Evolutionary conservation across 225 moss, liverwort and hornwort species (phyloP).

Genomic region (Bryoerythrophyllum caledonicum): DNA sequence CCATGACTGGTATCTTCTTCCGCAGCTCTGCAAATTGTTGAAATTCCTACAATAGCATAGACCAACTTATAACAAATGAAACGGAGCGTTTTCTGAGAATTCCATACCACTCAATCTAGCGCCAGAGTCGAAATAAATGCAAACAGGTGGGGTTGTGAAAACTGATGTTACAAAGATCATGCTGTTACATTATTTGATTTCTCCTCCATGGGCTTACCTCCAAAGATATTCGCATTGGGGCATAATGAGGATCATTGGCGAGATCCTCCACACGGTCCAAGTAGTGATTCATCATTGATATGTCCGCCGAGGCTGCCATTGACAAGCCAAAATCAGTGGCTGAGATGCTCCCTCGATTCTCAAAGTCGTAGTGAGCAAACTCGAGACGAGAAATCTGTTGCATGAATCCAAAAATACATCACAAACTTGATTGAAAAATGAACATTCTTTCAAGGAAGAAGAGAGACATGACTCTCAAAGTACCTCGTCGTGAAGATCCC

Average conservation of each 20-base stretch:
- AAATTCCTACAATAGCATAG: slow-evolving; percentile 54
- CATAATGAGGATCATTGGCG: slow-evolving; percentile 38
- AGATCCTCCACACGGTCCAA: slow-evolving; percentile 54
- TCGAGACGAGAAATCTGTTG: slow-evolving; percentile 67
- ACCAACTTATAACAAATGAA: not conserved
- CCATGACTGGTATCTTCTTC: slow-evolving; percentile 57
- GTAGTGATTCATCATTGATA: slow-evolving; percentile 48
- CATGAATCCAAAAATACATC: slow-evolving; percentile 17
- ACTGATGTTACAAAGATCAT: not conserved
- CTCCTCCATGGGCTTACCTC: slow-evolving; percentile 41
- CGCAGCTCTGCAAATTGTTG: slow-evolving; percentile 65
- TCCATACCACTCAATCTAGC: slow-evolving; percentile 4
- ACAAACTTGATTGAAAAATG: not conserved
- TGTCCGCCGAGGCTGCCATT: slow-evolving; percentile 71
- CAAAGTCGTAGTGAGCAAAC: slow-evolving; percentile 72
- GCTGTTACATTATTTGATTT: not conserved
- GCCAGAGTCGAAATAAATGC: not conserved
- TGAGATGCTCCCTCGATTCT: slow-evolving; percentile 59
- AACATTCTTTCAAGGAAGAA: slow-evolving; percentile 11
- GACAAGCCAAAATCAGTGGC: slow-evolving; percentile 73
- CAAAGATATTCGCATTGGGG: slow-evolving; percentile 44
- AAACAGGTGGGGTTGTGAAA: not conserved
- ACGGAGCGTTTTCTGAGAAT: not conserved
- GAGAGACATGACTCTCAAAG: slow-evolving; percentile 7
- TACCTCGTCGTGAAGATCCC: slow-evolving; percentile 61